Evolutionary conservation across 495 filamentous ascomycete genomes (phyloP), one percentile per base, ranked within the genome.

Genomic region (Penicillium herquei): DNA sequence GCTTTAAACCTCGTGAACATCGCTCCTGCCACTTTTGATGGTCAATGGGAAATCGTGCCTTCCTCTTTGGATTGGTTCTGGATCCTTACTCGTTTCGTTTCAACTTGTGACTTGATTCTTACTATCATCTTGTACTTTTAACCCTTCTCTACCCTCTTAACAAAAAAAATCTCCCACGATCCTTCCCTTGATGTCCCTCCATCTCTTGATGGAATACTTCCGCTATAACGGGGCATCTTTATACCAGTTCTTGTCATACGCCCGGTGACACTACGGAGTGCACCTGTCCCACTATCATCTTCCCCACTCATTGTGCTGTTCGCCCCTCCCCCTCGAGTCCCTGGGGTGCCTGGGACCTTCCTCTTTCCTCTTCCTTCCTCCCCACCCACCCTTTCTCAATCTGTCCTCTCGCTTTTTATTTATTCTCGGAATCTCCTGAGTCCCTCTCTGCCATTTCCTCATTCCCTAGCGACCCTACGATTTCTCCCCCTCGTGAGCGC

Each of bases 261-360:
- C 47, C 42, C 21, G 45, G 57, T 61, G 52, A 59, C 52, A 67
- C 53, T 35, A 32, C 39, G 54, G 17, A 44, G 34, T 35, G 30
- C 39, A 30, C 32, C 39, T 64, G 62, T 62, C 56, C 64, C 61
- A 67, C 64, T 57, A 57, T 52, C 41, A 52, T 51, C 51, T 60
- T 62, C 64, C 54, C 58, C 64, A 64, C 64, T 14, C 42, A 43
- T 61, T 54, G 52, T 53, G 47, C 51, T 34, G 34, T 43, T 55
- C 43, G 37, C 62, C 60, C 54, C 57, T 54, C 54, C 47, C 32
- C 42, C 52, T 56, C 43, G 59, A 59, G 21, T 26, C 21, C 21
- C 46, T 56, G 42, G 59, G 56, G 51, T 33, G 26, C 43, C 43
- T n/a, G 14, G 44, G 42, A 37, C 46, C 35, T 35, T 30, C 14